phyloP scores from a whole-genome alignment of 106 monocot genomes.

The Dioscorea dumetorum region DNA sequence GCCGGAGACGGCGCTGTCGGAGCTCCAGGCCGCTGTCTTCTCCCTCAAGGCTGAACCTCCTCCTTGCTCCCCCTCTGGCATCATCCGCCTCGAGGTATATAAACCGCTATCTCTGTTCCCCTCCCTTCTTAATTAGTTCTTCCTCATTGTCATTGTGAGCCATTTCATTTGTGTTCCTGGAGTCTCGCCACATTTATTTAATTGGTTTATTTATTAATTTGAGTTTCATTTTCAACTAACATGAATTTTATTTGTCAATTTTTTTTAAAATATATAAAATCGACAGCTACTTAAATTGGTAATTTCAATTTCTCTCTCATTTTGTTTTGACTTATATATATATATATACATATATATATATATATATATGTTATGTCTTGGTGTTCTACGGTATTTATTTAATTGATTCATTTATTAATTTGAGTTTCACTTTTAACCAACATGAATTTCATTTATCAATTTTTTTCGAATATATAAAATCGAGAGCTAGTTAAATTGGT shows the following conservation, averaged over 20 bases:
- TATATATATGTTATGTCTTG: too few species aligned
- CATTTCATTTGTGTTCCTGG: too few species aligned
- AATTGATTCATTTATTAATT: neutral
- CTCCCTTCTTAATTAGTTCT: too few species aligned
- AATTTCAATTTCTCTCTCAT: neutral
- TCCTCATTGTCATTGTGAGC: neutral
- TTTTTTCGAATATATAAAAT: too few species aligned
- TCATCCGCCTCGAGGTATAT: slow-evolving; percentile 74
- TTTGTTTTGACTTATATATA: neutral
- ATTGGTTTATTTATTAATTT: neutral
- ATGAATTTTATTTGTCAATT: too few species aligned
- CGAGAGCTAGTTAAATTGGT: neutral
- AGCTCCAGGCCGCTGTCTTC: slow-evolving; percentile 33
- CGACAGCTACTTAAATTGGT: neutral
- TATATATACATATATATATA: too few species aligned
- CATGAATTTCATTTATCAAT: too few species aligned
- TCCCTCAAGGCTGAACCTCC: slow-evolving; percentile 29
- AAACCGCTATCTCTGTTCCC: neutral
- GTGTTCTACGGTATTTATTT: too few species aligned
- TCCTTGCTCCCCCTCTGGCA: slow-evolving; percentile 57
- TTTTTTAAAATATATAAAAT: too few species aligned
- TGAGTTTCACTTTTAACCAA: neutral
- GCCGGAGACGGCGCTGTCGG: slow-evolving; percentile 27
- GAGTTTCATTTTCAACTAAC: neutral
- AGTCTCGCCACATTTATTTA: too few species aligned